Percentiles rank a stretch among this genome's conserved stretches.
phyloP scores from a whole-genome alignment of 768 basidiomycete species.

The Calocera cornea region DNA sequence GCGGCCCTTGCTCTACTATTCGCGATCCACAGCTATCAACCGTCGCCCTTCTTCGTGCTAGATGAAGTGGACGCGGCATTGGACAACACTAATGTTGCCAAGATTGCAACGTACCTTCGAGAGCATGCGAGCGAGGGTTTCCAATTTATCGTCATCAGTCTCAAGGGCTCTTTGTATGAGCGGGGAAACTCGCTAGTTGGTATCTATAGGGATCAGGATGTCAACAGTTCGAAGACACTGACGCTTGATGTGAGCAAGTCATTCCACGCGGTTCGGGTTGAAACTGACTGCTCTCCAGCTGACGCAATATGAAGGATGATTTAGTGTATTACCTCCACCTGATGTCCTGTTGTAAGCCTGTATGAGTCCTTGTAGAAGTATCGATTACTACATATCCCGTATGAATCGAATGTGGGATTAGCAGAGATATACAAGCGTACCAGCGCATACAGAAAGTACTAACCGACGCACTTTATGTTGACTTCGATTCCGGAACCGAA shows the following conservation, averaged over 20 bases:
- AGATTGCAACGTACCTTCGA: slow-evolving; percentile 86
- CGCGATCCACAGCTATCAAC: slow-evolving; percentile 95
- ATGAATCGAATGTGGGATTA: too few species aligned
- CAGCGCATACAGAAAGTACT: too few species aligned
- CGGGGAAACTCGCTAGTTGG: slow-evolving; percentile 82
- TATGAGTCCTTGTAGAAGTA: too few species aligned
- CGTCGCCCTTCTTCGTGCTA: slow-evolving; percentile 95
- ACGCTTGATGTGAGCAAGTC: slow-evolving; percentile 64
- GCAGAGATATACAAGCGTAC: too few species aligned
- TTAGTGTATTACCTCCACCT: too few species aligned
- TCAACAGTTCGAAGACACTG: slow-evolving; percentile 81
- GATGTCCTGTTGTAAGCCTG: too few species aligned
- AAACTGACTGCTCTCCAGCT: background rate
- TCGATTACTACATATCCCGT: too few species aligned
- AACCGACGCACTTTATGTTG: too few species aligned
- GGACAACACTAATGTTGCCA: slow-evolving; percentile 97
- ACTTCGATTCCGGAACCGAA: too few species aligned
- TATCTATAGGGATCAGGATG: slow-evolving; percentile 85
- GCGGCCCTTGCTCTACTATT: slow-evolving; percentile 93
- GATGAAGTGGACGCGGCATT: slow-evolving; percentile 97
- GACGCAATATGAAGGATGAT: slow-evolving; percentile 6
- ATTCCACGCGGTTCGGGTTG: background rate
- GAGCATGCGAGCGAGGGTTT: slow-evolving; percentile 69
- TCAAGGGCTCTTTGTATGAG: slow-evolving; percentile 88
- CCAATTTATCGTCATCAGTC: slow-evolving; percentile 94